phyloP scores from a whole-genome alignment of 208 protist species.

The Trypanosomatidae sp. region DNA sequence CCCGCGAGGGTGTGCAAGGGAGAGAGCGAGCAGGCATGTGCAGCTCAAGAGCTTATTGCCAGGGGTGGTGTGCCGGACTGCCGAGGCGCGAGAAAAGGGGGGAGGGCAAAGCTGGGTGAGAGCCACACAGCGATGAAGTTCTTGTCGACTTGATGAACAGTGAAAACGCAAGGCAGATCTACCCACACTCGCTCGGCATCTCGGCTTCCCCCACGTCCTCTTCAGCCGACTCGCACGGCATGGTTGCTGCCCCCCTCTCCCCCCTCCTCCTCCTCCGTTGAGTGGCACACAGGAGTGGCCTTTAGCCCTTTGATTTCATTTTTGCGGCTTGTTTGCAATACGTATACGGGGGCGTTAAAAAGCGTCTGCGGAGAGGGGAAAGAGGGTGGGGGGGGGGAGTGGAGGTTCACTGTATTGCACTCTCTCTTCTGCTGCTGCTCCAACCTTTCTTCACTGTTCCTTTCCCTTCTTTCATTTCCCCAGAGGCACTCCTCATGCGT shows the following conservation, averaged over 20 bases:
- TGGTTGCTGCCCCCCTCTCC: no score
- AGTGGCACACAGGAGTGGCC: not conserved
- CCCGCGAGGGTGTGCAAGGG: not conserved
- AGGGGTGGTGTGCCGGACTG: not conserved
- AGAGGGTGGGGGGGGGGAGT: not conserved
- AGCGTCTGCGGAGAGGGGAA: not conserved
- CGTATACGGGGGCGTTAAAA: not conserved
- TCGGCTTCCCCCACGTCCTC: not conserved
- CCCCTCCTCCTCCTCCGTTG: not conserved
- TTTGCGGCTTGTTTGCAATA: not conserved
- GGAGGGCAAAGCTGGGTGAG: not conserved
- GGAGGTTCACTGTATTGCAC: not conserved
- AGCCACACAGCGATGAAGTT: not conserved
- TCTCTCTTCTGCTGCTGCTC: not conserved
- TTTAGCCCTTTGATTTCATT: not conserved
- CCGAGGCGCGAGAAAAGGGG: not conserved
- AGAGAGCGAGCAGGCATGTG: not conserved
- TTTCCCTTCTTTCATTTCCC: not conserved
- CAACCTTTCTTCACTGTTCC: not conserved
- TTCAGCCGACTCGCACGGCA: not conserved
- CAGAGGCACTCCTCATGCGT: not conserved
- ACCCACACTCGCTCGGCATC: not conserved
- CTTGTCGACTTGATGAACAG: not conserved
- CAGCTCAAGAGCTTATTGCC: not conserved
- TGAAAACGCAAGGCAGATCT: not conserved